These are phyloP conservation scores for Cadophora malorum DNA, from an alignment of 2,329 filamentous ascomycete genomes.

Conservation along the genomic window DNA sequence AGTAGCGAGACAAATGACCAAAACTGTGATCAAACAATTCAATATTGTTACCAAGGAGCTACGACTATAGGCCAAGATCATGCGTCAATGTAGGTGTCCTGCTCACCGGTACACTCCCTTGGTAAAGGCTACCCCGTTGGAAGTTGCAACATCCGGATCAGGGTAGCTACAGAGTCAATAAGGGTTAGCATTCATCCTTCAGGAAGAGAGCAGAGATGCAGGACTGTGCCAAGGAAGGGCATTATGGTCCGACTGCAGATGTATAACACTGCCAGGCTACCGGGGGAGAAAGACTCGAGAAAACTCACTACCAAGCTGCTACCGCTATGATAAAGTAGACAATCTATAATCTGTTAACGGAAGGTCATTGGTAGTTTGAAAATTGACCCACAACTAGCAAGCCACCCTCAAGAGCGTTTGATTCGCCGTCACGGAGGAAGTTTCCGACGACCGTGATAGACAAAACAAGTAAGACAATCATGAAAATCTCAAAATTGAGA, in stretches of 20 bases:
- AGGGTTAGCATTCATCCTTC: background rate
- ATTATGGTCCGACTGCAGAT: background rate
- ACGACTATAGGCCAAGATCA: too few species aligned
- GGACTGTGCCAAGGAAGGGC: background rate
- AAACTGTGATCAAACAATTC: too few species aligned
- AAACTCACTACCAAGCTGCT: conserved; percentile 3
- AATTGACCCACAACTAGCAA: conserved; percentile 47
- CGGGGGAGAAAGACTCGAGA: background rate
- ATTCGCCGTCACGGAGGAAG: conserved; percentile 86
- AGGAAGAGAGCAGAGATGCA: background rate
- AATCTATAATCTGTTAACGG: background rate
- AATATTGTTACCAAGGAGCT: too few species aligned
- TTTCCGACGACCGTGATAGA: conserved; percentile 86
- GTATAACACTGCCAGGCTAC: background rate
- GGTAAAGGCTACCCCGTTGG: conserved; percentile 4
- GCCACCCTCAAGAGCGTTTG: conserved; percentile 86
- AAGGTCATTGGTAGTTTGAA: background rate
- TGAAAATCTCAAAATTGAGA: conserved; percentile 86
- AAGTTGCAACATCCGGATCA: conserved; percentile 43
- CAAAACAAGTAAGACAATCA: conserved; percentile 81
- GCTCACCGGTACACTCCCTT: background rate
- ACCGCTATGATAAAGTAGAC: background rate
- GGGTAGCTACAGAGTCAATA: conserved; percentile 50
- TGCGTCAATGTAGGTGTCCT: too few species aligned
- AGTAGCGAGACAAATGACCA: too few species aligned